phyloP scores from a whole-genome alignment of 306 rosid genomes.

The Luffa aegyptiaca region DNA sequence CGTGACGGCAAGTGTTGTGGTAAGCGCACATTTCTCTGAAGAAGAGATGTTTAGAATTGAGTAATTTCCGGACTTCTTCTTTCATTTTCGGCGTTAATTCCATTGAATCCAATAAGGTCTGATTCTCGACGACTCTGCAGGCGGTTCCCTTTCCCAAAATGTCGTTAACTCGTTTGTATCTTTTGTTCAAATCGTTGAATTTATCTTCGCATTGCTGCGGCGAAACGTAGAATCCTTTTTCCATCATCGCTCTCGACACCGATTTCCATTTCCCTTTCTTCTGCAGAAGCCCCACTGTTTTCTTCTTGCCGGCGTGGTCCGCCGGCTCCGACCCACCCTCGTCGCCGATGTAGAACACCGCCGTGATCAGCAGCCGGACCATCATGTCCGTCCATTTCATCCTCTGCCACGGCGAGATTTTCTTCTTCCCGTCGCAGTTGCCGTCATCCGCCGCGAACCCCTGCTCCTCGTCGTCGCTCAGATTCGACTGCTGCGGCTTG shows the following conservation, averaged over 20 bases:
- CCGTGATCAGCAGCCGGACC: slow-evolving; percentile 79
- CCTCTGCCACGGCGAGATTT: slow-evolving; percentile 84
- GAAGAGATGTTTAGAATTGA: slow-evolving; percentile 82
- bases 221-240: slow-evolving; percentile 75
- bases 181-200: slow-evolving; percentile 83
- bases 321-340: slow-evolving; percentile 50
- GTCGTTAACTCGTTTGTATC: slow-evolving; percentile 92
- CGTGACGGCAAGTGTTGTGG: slow-evolving; percentile 74
- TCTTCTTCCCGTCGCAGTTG: slow-evolving; percentile 49
- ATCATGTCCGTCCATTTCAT: slow-evolving; percentile 94
- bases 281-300: slow-evolving; percentile 52
- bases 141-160: slow-evolving; percentile 92
- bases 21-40: slow-evolving; percentile 98
- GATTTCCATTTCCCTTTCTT: slow-evolving; percentile 98
- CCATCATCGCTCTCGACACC: slow-evolving; percentile 92
- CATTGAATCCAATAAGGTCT: slow-evolving; percentile 61
- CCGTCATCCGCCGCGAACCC: slow-evolving; percentile 36
- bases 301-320: slow-evolving; percentile 47
- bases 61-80: slow-evolving; percentile 66
- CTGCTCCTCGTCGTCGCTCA: slow-evolving; percentile 71
- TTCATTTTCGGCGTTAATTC: slow-evolving; percentile 64
- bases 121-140: slow-evolving; percentile 81
- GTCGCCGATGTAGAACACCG: slow-evolving; percentile 84
- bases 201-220: slow-evolving; percentile 98
- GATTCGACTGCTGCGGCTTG: slow-evolving; percentile 19